Percentiles rank a stretch among this genome's conserved stretches.
phyloP scores from a whole-genome alignment of 768 basidiomycete genomes.

The Rhizopogon vulgaris region DNA sequence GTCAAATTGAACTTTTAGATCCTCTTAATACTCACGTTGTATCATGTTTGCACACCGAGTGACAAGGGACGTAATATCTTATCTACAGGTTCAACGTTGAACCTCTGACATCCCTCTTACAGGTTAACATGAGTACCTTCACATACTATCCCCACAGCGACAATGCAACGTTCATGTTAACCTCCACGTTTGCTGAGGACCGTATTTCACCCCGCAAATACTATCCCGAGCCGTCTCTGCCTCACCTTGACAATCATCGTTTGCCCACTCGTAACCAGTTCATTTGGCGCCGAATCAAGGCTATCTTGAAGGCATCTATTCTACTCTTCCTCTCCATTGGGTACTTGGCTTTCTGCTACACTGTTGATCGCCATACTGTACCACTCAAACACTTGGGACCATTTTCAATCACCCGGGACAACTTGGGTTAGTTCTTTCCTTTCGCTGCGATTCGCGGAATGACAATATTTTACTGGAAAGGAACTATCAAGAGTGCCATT shows the following conservation, averaged over 20 bases:
- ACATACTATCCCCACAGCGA: not conserved
- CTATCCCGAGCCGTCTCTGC: not conserved
- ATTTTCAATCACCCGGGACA: conserved; percentile 12
- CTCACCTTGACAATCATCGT: too few relatives aligned
- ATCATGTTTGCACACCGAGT: too few relatives aligned
- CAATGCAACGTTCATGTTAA: not conserved
- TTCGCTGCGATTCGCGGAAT: not conserved
- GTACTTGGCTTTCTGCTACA: conserved; percentile 24
- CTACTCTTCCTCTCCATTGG: conserved; percentile 21
- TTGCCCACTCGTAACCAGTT: not conserved
- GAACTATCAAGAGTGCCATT: conserved; percentile 21
- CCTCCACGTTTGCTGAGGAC: not conserved
- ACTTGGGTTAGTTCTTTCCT: conserved; percentile 11
- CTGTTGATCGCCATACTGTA: conserved; percentile 15
- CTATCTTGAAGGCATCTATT: conserved; percentile 13
- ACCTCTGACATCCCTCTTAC: too few relatives aligned
- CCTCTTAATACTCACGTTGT: too few relatives aligned
- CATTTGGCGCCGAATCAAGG: conserved; percentile 7
- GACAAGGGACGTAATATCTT: too few relatives aligned
- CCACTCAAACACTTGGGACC: conserved; percentile 21
- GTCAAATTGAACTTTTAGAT: too few relatives aligned
- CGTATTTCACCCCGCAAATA: not conserved
- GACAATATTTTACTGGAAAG: conserved; percentile 5
- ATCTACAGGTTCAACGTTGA: too few relatives aligned
- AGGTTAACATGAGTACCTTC: not conserved